phyloP scores from a whole-genome alignment of 352 stramenopile species.

The Albugo laibachii region DNA sequence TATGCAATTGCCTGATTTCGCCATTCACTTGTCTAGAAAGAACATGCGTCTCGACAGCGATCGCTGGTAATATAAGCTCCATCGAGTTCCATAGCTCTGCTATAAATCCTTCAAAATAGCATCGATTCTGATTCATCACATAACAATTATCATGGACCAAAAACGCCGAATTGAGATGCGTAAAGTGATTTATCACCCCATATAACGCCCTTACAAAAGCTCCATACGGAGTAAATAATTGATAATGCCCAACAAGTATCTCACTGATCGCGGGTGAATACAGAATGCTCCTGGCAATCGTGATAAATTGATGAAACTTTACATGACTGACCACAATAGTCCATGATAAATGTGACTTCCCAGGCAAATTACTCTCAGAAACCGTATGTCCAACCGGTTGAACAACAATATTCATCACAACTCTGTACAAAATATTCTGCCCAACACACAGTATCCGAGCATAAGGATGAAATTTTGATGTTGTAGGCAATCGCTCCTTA shows the following conservation, averaged over 20 bases:
- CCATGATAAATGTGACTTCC: slow-evolving; percentile 9
- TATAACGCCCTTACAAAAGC: slow-evolving; percentile 18
- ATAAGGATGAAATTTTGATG: slow-evolving; percentile 22
- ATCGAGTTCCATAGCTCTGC: slow-evolving; percentile 22
- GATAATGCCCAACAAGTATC: not conserved
- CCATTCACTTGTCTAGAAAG: not conserved
- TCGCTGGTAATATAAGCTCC: slow-evolving; percentile 20
- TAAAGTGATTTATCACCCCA: slow-evolving; percentile 17
- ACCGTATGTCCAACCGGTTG: slow-evolving; percentile 5
- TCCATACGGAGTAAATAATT: slow-evolving; percentile 8
- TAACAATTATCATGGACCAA: slow-evolving; percentile 16
- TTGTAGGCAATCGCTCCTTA: slow-evolving; percentile 25
- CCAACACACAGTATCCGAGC: slow-evolving; percentile 32
- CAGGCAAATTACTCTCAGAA: slow-evolving; percentile 6
- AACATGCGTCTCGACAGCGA: slow-evolving; percentile 20
- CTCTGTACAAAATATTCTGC: slow-evolving; percentile 27
- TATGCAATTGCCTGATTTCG: slow-evolving; percentile 22
- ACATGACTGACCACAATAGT: slow-evolving; percentile 38
- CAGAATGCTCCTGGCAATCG: slow-evolving; percentile 20
- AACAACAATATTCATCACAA: slow-evolving; percentile 16
- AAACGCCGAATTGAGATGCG: slow-evolving; percentile 21
- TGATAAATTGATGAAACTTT: slow-evolving; percentile 29
- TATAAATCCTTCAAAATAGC: slow-evolving; percentile 24
- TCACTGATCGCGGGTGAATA: slow-evolving; percentile 11
- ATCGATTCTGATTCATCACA: slow-evolving; percentile 15